Base-by-base conservation (phyloP, 2,329 filamentous ascomycete genomes). In the Neonectria faginata region DNA sequence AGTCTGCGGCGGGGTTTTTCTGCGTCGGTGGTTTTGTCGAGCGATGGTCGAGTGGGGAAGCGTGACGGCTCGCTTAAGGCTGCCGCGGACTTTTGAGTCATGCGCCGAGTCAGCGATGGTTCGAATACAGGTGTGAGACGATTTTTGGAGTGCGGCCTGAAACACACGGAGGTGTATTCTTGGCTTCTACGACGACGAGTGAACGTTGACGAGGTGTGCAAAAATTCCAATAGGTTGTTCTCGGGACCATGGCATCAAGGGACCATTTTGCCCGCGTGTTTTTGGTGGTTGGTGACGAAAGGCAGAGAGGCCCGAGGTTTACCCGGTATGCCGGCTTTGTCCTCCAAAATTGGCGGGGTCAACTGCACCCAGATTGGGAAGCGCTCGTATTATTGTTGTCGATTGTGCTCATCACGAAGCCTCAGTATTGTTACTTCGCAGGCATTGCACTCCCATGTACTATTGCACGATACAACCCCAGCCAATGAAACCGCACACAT, bases 31-130 rank as follows among this genome's bases (percentile, higher is more conserved):
- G 36, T 39, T 39, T 56, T 27, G 31, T 45, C 39, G 61, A 51
- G 60, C 59, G 62, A 58, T 77, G 75, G 75, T 74, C 75, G 73
- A 77, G 74, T 74, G 74, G 75, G 74, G 72, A 75, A 70, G 54
- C 53, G 50, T 67, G 54, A 65, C 22, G 57, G n/a, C 48, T 70
- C 59, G 64, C 68, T 67, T 50, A 58, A 45, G 22, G 22, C 18
- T 16, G 52, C 22, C 10, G n/a, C 47, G 31, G 39, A 25, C 25
- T 25, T 18, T 39, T 69, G 70, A 72, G 65, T 72, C 70, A 73
- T 55, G 55, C 8, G 53, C 57, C 39, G 39, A 71, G 65, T 72
- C 66, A 70, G 60, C 70, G 59, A 62, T 56, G 57, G 72, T 74
- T 74, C 72, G 72, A 74, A 74, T 31, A 73, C 72, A 64, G 50